These are phyloP conservation scores for Stemphylium vesicarium DNA, from an alignment of 2,329 filamentous ascomycete species.

Conservation along the genomic window DNA sequence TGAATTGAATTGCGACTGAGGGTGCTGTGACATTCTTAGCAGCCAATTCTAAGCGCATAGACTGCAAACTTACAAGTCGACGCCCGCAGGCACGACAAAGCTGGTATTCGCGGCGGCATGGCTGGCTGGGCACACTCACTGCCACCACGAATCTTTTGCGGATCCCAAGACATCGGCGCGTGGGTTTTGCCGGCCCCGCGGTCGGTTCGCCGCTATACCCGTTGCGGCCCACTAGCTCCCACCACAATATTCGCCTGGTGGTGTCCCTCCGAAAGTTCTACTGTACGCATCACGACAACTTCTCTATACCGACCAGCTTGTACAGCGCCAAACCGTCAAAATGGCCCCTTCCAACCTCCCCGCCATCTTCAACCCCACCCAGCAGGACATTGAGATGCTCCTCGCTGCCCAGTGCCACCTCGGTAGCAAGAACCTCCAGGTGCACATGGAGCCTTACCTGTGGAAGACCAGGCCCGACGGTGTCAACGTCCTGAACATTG, in stretches of 20 bases:
- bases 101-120: constrained; percentile 59
- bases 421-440: constrained; percentile 98
- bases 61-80: constrained; percentile 38
- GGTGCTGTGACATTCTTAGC: constrained; percentile 16
- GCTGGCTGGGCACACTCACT: constrained; percentile 17
- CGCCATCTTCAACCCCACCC: constrained; percentile 93
- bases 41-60: background rate
- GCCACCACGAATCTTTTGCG: constrained; percentile 25
- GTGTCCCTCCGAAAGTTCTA: constrained; percentile 26
- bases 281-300: constrained; percentile 33
- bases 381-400: constrained; percentile 99
- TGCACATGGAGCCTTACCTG: constrained; percentile 99
- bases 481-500: constrained; percentile 99
- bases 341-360: constrained; percentile 97
- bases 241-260: constrained; percentile 21
- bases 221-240: constrained; percentile 20
- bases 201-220: constrained; percentile 9
- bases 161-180: constrained; percentile 2
- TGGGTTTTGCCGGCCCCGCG: constrained; percentile 17
- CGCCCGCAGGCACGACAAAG: constrained; percentile 52
- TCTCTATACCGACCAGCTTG: constrained; percentile 29
- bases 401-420: constrained; percentile 96
- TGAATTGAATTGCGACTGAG: constrained; percentile 47
- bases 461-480: constrained; percentile 99
- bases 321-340: constrained; percentile 59